Base-by-base conservation (phyloP, 371 early-diverging fungal genomes). In the Mortierella sp. region DNA sequence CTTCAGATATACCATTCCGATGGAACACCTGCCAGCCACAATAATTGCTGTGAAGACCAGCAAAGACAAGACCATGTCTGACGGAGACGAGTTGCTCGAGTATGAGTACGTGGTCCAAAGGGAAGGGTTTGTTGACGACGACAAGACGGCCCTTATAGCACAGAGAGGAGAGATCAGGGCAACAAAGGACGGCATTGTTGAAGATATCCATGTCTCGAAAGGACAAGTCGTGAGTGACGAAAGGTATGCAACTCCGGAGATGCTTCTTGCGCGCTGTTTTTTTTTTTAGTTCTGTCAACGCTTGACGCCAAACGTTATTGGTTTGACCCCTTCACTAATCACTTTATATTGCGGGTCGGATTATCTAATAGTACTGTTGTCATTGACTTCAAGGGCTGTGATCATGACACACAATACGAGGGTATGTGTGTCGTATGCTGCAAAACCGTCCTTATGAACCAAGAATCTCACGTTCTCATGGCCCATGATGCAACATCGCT, bases 371-470 rank as follows among this genome's bases (percentile, higher is more conserved):
- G 86, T 50, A 78, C 43, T n/a, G 73, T 83, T 1, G 40, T 92
- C 21, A 46, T 91, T 10, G 80, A 82, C 21, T 82, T 76, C 14
- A 79, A 90, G 70, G 82, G 90, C 3, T 98, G 98, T 88, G 89
- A 89, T 44, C 98, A 98, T 80, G 93, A 92, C 71, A 92, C 96
- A 1, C 95, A 94, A 73, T 95, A 93, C 57, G 91, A 92, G 43
- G 97, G 96, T n/a, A 87, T 97, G 64, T 98, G 98, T 82, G 95
- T 94, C 28, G 75, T 92, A 16, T 98, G 98, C 82, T 95, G 96
- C 50, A 90, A 92, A 59, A 80, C 83, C 31, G 75, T 82, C 64
- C 84, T 46, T 34, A 82, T 73, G 43, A 77, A 76, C 54, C 48
- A 76, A 8, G 76, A 76, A 46, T 82, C 89, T 8, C 88, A 89